Percentiles rank a stretch among this genome's conserved stretches.
These are phyloP conservation scores for Ceriops zippeliana DNA, from an alignment of 345 rosid species.

Conservation along the genomic window DNA sequence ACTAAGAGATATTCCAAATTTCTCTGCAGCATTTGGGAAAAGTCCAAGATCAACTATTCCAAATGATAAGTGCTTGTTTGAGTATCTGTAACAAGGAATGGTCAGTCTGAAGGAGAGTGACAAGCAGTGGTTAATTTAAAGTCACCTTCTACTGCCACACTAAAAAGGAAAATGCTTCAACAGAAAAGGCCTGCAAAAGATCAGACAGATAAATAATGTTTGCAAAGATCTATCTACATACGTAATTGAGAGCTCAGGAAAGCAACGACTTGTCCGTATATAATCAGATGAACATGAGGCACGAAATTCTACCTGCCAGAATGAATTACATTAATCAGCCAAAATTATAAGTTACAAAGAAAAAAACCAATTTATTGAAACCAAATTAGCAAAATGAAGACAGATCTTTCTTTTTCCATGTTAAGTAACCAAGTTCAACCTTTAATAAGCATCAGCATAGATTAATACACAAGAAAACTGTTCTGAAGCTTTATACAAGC, in stretches of 20 bases:
- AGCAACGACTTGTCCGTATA: constrained; percentile 63
- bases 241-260: constrained; percentile 77
- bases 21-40: constrained; percentile 82
- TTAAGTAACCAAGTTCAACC: constrained; percentile 1
- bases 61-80: constrained; percentile 73
- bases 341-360: not conserved
- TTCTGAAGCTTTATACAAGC: not conserved
- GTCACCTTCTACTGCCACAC: no score
- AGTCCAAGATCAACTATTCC: constrained; percentile 89
- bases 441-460: not conserved
- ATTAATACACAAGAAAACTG: not conserved
- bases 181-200: not conserved
- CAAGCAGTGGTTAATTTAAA: no score
- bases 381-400: not conserved
- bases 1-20: constrained; percentile 80
- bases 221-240: constrained; percentile 29
- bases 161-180: no score
- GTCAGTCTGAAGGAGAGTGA: constrained; percentile 1
- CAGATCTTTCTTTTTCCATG: not conserved
- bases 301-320: constrained; percentile 69
- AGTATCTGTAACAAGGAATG: constrained; percentile 49
- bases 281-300: constrained; percentile 54
- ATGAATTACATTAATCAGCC: constrained; percentile 10
- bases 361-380: not conserved
- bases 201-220: not conserved